Evolutionary conservation across 2,329 filamentous ascomycete genomes (phyloP).

Genomic region (Ophiostoma australiae): DNA sequence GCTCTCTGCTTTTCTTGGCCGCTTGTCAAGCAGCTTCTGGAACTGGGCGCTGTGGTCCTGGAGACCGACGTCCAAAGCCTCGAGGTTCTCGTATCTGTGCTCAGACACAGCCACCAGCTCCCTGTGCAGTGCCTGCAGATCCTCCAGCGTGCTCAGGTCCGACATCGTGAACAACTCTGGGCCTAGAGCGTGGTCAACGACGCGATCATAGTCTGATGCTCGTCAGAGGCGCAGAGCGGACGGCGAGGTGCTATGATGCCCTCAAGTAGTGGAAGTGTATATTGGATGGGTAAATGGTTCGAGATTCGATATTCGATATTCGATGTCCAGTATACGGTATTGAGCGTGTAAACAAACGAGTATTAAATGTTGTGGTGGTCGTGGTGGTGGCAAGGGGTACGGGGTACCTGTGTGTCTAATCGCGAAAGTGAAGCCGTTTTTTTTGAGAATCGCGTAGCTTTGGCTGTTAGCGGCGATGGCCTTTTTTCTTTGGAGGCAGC

Average conservation of each 20-base stretch:
- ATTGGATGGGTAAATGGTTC: neutral
- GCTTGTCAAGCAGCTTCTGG: conserved; percentile 67
- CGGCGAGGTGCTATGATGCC: neutral
- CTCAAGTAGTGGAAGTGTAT: neutral
- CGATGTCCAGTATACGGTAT: neutral
- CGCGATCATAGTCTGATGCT: conserved; percentile 25
- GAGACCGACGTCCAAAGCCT: conserved; percentile 66
- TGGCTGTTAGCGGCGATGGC: conserved; percentile 22
- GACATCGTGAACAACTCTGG: conserved; percentile 52
- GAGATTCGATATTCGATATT: neutral
- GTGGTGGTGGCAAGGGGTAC: neutral
- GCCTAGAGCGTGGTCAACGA: conserved; percentile 19
- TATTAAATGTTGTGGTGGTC: neutral
- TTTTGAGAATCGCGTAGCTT: conserved; percentile 25
- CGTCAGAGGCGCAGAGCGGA: neutral
- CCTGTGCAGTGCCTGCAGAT: conserved; percentile 77
- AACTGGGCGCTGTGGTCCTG: conserved; percentile 63
- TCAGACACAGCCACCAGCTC: conserved; percentile 75
- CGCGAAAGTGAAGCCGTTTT: conserved; percentile 20
- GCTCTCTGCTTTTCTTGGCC: conserved; percentile 67
- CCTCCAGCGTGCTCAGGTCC: conserved; percentile 65
- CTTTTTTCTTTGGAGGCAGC: conserved; percentile 23
- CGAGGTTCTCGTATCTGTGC: conserved; percentile 55
- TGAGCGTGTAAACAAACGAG: neutral
- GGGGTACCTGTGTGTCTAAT: conserved; percentile 13